Conservation (phyloP, 352 stramenopile species). For the Globisporangium viniferum region DNA sequence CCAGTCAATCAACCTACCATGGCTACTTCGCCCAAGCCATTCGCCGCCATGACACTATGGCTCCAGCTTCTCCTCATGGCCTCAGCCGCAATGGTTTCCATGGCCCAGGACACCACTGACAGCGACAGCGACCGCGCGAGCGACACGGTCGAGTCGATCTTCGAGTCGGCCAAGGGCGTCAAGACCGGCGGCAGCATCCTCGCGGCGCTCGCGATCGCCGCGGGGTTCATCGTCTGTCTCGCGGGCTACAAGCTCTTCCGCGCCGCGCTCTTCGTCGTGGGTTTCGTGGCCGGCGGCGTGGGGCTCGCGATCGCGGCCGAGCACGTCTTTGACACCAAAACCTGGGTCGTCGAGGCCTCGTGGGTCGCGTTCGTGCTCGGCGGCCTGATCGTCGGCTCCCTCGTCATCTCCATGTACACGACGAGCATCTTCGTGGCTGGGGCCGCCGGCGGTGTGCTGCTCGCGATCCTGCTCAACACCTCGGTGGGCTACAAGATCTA, state of each 20-base stretch:
- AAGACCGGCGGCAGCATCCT: conserved; percentile 38
- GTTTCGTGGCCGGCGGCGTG: conserved; percentile 53
- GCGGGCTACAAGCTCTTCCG: conserved; percentile 68
- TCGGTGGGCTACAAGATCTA: conserved; percentile 57
- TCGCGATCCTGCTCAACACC: conserved; percentile 50
- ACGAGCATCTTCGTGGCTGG: conserved; percentile 57
- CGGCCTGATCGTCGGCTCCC: conserved; percentile 38
- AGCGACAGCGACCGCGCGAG: conserved; percentile 19
- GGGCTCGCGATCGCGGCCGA: conserved; percentile 36
- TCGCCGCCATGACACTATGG: background rate
- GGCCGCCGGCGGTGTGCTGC: conserved; percentile 43
- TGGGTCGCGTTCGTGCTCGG: conserved; percentile 60
- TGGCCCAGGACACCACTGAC: background rate
- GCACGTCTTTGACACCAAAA: conserved; percentile 36
- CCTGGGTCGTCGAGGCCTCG: conserved; percentile 50
- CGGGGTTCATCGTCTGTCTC: conserved; percentile 39
- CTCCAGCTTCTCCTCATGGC: background rate
- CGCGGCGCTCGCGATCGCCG: conserved; percentile 33
- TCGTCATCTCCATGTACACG: conserved; percentile 49
- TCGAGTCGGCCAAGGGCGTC: conserved; percentile 36
- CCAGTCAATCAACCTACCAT: background rate
- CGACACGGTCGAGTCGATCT: conserved; percentile 33
- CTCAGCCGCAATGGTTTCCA: background rate
- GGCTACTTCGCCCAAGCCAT: background rate
- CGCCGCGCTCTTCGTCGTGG: conserved; percentile 44